Conservation (phyloP, 208 protist genomes). For the Endotrypanum monterogeii region DNA sequence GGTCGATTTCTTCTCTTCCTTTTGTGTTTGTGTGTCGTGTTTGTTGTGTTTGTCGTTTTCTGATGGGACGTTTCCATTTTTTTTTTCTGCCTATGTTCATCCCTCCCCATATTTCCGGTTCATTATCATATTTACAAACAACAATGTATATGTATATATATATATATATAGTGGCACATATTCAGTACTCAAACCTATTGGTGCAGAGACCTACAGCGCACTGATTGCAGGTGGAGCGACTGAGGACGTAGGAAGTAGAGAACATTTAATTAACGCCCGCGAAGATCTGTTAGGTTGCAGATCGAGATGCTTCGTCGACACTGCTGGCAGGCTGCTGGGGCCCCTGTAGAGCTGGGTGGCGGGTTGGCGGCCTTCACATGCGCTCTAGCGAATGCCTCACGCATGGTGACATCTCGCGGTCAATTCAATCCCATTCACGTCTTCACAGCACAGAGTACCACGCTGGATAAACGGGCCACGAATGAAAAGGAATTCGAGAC, state of each 20-base stretch:
- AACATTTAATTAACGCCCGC: not conserved
- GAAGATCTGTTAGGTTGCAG: not conserved
- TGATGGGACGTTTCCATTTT: too few species aligned
- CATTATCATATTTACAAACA: too few species aligned
- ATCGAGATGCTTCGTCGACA: constrained; percentile 4
- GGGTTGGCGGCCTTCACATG: not conserved
- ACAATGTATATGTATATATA: not conserved
- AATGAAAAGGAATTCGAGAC: constrained; percentile 64
- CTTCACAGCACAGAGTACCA: constrained; percentile 51
- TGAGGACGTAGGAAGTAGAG: not conserved
- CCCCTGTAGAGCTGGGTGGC: not conserved
- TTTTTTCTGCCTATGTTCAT: not conserved
- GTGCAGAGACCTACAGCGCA: not conserved
- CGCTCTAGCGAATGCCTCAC: constrained; percentile 6
- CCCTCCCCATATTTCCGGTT: too few species aligned
- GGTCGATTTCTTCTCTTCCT: too few species aligned
- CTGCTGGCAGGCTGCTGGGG: not conserved
- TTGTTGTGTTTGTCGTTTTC: too few species aligned
- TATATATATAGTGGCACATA: not conserved
- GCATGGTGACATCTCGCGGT: constrained; percentile 64
- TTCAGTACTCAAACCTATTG: not conserved
- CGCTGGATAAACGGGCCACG: constrained; percentile 30
- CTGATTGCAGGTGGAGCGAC: not conserved
- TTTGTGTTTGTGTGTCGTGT: too few species aligned
- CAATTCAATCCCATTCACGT: constrained; percentile 88